These are phyloP conservation scores for Plasmodium cynomolgi DNA, from an alignment of 169 alveolate species.

Conservation along the genomic window DNA sequence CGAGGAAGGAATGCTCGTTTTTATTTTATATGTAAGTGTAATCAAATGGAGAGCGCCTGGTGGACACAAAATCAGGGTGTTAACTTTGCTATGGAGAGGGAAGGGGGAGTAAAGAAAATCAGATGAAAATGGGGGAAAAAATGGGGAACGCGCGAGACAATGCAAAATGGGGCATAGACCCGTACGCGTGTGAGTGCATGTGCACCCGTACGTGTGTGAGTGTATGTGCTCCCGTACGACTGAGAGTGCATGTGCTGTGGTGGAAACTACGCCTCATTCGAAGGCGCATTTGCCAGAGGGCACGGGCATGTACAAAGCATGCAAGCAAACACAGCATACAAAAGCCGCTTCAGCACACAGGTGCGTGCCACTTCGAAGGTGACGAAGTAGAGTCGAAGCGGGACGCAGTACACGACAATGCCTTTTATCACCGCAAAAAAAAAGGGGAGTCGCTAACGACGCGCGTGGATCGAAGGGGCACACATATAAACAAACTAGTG, in stretches of 20 bases:
- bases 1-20: background rate
- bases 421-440: too few species aligned
- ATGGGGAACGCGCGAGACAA: background rate
- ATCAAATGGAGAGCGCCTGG: background rate
- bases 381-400: background rate
- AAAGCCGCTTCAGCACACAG: background rate
- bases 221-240: too few species aligned
- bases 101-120: background rate
- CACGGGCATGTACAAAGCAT: background rate
- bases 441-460: too few species aligned
- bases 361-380: background rate
- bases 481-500: background rate
- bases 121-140: background rate
- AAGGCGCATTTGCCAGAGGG: background rate
- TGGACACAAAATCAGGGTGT: background rate
- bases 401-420: too few species aligned
- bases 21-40: background rate
- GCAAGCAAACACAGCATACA: background rate
- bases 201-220: background rate
- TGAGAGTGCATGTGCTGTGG: background rate
- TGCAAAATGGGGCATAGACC: background rate
- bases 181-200: background rate
- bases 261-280: background rate
- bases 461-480: background rate
- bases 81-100: background rate